Evolutionary conservation across 768 basidiomycete genomes (phyloP), one percentile per base, ranked within the genome.

Genomic region (Roridomyces roridus): DNA sequence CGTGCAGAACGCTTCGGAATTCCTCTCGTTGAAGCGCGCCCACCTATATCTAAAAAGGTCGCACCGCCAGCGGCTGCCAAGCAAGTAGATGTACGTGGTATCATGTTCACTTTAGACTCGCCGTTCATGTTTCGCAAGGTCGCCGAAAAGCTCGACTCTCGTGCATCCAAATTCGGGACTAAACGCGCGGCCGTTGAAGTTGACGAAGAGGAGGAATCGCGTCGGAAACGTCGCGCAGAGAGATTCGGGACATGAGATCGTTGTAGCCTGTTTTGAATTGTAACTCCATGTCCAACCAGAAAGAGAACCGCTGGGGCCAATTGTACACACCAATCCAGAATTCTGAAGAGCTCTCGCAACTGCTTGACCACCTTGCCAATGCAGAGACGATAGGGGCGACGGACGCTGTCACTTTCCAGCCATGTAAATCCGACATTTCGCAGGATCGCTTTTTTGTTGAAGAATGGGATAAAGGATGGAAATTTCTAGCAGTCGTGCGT

Each of bases 1-100:
- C 84, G 89, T 37, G 88, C 88, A 6, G 85, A 77, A 17, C 84
- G 89, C n/a, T 90, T 91, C 61, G 86, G 86, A 28, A 84, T 87
- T n/a, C 81, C 86, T 4, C 65, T 87, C 8, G 81, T 87, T 9
- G 77, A 81, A 24, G 57, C 68, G 42, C 69, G 71, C 44, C 50
- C 67, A 36, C 61, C 68, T 51, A 61, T 64, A 6, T 46, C 55
- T 34, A 69, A 70, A 56, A 68, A 58, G 58, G 60, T 57, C 18
- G 37, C 67, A 24, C 9, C 47, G 1, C 26, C 40, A 5, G 42
- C 37, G 7, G 44, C 53, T 14, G 46, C 46, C 21, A 57, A 57
- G 35, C 12, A 14, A 5, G 24, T 42, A 26, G 68, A 72, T 18
- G 72, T 77, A 61, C 51, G 76, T 54, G 36, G 26, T 21, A 18